Percentiles rank a stretch among this genome's conserved stretches.
Conservation (phyloP, 805 yeast species). For the Yarrowia alimentaria region DNA sequence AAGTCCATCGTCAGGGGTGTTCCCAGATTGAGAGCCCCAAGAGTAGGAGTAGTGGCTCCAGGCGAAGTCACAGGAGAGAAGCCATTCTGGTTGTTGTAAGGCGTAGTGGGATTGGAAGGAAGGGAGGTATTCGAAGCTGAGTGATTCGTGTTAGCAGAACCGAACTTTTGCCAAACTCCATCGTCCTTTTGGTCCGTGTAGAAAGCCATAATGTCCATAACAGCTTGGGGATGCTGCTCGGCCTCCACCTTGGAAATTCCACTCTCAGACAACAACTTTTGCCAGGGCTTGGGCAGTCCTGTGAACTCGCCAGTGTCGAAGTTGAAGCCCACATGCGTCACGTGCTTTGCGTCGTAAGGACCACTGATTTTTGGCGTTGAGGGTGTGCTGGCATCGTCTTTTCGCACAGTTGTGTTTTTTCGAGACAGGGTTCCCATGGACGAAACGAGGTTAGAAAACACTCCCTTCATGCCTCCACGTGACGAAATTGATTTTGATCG, state of each 20-base stretch:
- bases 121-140: too few species aligned
- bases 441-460: conserved; percentile 6
- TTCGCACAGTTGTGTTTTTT: conserved; percentile 6
- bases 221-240: conserved; percentile 90
- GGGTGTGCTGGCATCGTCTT: conserved; percentile 2
- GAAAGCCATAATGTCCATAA: conserved; percentile 84
- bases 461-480: conserved; percentile 12
- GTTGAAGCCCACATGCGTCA: conserved; percentile 93
- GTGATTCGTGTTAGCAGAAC: conserved; percentile 28
- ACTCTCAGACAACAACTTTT: conserved; percentile 71
- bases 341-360: conserved; percentile 86
- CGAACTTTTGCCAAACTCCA: conserved; percentile 37
- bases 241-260: conserved; percentile 88
- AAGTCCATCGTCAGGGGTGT: conserved; percentile 7
- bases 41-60: conserved; percentile 20
- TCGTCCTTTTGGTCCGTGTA: conserved; percentile 45
- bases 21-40: conserved; percentile 22
- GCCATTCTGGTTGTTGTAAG: conserved; percentile 15
- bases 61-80: conserved; percentile 21
- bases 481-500: conserved; percentile 13
- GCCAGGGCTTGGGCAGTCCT: conserved; percentile 95
- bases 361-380: conserved; percentile 64
- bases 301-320: conserved; percentile 79
- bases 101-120: conserved; percentile 28
- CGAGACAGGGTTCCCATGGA: conserved; percentile 22